phyloP scores from a whole-genome alignment of 2,329 filamentous ascomycete species.

The Xylariales sp. region DNA sequence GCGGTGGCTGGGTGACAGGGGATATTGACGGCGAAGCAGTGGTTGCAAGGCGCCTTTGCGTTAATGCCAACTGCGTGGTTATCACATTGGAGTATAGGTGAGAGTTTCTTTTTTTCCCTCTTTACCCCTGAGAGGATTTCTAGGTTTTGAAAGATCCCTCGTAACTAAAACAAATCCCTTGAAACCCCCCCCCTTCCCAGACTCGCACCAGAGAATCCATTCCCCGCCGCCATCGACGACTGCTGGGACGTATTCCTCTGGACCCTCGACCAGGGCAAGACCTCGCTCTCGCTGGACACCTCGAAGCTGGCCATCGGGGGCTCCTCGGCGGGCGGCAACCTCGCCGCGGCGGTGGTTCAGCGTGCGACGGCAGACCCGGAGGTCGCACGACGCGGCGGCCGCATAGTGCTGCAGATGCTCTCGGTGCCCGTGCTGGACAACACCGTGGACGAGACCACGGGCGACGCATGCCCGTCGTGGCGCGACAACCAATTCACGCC shows the following conservation, averaged over 20 bases:
- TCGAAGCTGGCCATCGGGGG: slow-evolving; percentile 42
- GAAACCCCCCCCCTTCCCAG: slow-evolving; percentile 26
- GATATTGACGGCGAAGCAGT: slow-evolving; percentile 55
- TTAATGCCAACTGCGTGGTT: slow-evolving; percentile 44
- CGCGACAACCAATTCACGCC: slow-evolving; percentile 44
- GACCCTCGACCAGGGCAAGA: slow-evolving; percentile 23
- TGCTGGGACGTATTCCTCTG: slow-evolving; percentile 52
- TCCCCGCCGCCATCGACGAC: slow-evolving; percentile 53
- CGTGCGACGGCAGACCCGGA: too few relatives aligned
- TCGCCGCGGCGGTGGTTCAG: slow-evolving; percentile 49
- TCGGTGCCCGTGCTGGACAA: slow-evolving; percentile 56
- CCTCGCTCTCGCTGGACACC: slow-evolving; percentile 32
- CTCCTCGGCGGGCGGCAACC: slow-evolving; percentile 48
- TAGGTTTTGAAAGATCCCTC: background rate
- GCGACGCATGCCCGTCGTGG: slow-evolving; percentile 45
- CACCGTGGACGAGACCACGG: slow-evolving; percentile 40
- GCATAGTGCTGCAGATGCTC: slow-evolving; percentile 45
- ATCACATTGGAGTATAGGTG: slow-evolving; percentile 53
- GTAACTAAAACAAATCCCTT: background rate
- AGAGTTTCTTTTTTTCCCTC: slow-evolving; percentile 6
- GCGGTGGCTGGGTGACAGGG: slow-evolving; percentile 55
- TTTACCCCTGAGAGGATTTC: too few relatives aligned
- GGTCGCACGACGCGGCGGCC: slow-evolving; percentile 23
- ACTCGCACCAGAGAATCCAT: slow-evolving; percentile 52
- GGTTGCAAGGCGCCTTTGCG: slow-evolving; percentile 50